phyloP scores from a whole-genome alignment of 176 grass and related monocot species.

The Rhynchospora breviuscula region DNA sequence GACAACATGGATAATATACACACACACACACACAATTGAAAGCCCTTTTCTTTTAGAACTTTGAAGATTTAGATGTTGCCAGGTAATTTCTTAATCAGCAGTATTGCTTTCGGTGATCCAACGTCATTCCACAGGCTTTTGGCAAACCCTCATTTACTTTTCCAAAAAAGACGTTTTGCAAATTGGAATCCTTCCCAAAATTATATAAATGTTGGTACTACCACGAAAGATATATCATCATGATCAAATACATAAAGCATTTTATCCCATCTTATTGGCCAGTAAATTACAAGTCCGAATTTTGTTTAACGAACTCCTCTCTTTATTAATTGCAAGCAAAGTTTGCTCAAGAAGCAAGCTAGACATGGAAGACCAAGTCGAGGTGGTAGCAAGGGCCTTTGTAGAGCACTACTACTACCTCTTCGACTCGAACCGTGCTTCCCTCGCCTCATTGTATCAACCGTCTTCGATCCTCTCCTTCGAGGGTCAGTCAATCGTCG shows the following conservation, averaged over 20 bases:
- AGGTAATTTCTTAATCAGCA: not conserved
- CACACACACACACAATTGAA: not conserved
- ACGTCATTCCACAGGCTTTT: not conserved
- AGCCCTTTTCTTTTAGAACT: not conserved
- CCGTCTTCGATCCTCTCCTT: constrained; percentile 61
- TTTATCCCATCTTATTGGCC: not conserved
- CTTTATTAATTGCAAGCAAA: too few species aligned
- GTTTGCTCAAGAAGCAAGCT: too few species aligned
- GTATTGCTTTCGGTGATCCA: not conserved
- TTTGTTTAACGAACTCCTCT: not conserved
- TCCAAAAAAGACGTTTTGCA: too few species aligned
- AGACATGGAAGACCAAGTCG: constrained; percentile 23
- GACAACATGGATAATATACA: not conserved
- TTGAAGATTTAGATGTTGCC: not conserved
- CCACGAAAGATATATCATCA: not conserved
- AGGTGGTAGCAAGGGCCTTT: constrained; percentile 64
- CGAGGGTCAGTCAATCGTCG: constrained; percentile 53
- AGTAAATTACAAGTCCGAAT: not conserved
- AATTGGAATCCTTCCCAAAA: not conserved
- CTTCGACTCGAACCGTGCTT: constrained; percentile 52
- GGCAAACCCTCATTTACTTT: constrained; percentile 15
- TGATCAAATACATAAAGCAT: not conserved
- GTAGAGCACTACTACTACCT: constrained; percentile 71
- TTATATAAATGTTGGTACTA: not conserved
- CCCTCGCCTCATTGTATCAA: constrained; percentile 53